Evolutionary conservation across 208 protist species (phyloP).

Genomic region (Acanthamoeba lenticulata): DNA sequence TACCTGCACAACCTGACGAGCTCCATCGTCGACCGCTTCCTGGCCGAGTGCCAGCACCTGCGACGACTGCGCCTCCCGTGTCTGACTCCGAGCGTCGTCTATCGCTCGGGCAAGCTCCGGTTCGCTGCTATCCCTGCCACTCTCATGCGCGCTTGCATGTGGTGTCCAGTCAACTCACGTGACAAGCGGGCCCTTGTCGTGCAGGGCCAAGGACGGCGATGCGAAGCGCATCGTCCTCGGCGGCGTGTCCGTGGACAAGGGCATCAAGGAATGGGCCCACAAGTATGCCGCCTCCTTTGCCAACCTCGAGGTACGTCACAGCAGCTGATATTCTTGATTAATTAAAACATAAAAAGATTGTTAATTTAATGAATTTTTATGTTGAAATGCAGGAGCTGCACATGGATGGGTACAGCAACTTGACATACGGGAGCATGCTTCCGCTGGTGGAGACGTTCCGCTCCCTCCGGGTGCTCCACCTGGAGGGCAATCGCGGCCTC

Average conservation of each 20-base stretch:
- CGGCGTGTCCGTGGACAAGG: background rate
- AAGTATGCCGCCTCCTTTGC: background rate
- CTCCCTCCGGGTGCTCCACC: slow-evolving; percentile 12
- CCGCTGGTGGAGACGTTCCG: slow-evolving; percentile 31
- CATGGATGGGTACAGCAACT: slow-evolving; percentile 59
- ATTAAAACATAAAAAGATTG: background rate
- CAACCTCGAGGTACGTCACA: background rate
- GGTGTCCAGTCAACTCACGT: background rate
- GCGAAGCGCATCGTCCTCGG: background rate
- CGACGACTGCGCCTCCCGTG: slow-evolving; percentile 34
- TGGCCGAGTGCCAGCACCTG: slow-evolving; percentile 7
- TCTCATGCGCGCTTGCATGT: background rate
- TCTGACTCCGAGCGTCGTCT: slow-evolving; percentile 4
- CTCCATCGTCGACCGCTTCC: slow-evolving; percentile 30
- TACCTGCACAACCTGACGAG: slow-evolving; percentile 47
- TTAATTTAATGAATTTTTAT: background rate
- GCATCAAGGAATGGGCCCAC: slow-evolving; percentile 33
- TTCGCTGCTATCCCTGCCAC: background rate
- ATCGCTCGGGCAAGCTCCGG: background rate
- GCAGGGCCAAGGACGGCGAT: background rate
- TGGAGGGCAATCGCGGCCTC: slow-evolving; percentile 16
- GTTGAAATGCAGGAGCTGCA: slow-evolving; percentile 22
- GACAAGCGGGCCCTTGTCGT: background rate
- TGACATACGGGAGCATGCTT: slow-evolving; percentile 2
- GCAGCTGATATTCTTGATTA: too few species aligned